A percentile compares a stretch with the other conserved stretches of the same genome.
These are phyloP conservation scores for Parascedosporium putredinis DNA, from an alignment of 2,329 filamentous ascomycete species.

Conservation along the genomic window DNA sequence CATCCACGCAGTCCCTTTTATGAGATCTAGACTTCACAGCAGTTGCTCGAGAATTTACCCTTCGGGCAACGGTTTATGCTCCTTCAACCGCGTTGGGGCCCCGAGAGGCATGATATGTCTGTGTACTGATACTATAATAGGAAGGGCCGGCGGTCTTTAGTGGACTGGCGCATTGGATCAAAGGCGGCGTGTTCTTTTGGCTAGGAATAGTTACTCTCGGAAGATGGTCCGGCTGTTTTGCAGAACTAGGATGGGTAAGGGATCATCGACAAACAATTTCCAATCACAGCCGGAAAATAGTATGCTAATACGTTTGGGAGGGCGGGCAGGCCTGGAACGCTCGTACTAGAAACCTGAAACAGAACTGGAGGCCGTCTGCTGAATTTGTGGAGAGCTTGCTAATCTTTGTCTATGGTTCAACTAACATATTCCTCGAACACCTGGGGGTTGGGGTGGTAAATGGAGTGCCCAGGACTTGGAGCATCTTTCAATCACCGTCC, in stretches of 20 bases:
- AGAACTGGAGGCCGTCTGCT: conserved; percentile 63
- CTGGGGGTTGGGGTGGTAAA: conserved; percentile 53
- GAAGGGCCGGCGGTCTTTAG: conserved; percentile 63
- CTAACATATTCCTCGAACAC: conserved; percentile 89
- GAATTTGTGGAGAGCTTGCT: conserved; percentile 85
- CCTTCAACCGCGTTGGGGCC: no score
- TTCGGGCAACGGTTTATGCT: no score
- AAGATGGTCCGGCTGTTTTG: conserved; percentile 83
- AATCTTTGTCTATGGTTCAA: conserved; percentile 81
- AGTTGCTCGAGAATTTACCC: no score
- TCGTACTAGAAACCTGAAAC: conserved; percentile 47
- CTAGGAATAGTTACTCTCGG: conserved; percentile 79
- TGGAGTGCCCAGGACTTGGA: conserved; percentile 80
- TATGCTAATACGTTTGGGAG: no score
- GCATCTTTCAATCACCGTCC: conserved; percentile 82
- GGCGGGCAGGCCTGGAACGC: conserved; percentile 91
- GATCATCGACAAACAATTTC: no score
- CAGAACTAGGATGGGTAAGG: conserved; percentile 72
- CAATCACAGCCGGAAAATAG: no score
- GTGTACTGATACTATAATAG: conserved; percentile 27
- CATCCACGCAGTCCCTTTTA: no score
- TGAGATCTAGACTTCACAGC: no score
- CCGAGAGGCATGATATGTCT: neutral
- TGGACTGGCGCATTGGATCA: conserved; percentile 86
- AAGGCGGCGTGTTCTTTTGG: conserved; percentile 92